Evolutionary conservation across 2,329 filamentous ascomycete genomes (phyloP).

Genomic region (Botryotinia narcissicola): DNA sequence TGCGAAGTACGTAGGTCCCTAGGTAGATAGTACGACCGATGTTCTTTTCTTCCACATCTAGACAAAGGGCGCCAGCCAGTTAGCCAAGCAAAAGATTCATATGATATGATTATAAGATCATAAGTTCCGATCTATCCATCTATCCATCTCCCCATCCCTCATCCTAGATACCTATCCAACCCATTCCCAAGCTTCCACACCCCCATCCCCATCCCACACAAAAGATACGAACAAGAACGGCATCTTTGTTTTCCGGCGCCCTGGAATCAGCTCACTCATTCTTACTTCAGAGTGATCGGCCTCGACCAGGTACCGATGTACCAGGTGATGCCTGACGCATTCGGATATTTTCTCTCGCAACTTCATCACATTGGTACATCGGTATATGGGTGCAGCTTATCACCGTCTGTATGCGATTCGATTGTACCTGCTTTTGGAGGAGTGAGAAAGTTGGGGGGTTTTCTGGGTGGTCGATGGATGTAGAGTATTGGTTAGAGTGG

Average conservation of each 20-base stretch:
- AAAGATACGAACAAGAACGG: background rate
- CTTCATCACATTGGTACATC: background rate
- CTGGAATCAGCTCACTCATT: conserved; percentile 15
- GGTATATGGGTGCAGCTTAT: background rate
- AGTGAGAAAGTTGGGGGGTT: background rate
- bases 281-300: background rate
- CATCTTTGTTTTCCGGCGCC: conserved; percentile 2
- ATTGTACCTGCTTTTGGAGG: background rate
- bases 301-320: background rate
- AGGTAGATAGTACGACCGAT: too few species aligned
- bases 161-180: too few species aligned
- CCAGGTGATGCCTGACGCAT: background rate
- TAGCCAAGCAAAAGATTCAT: too few species aligned
- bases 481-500: background rate
- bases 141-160: too few species aligned
- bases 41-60: too few species aligned
- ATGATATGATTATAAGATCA: too few species aligned
- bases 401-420: background rate
- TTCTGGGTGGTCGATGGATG: background rate
- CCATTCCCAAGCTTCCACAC: too few species aligned
- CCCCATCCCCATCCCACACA: too few species aligned
- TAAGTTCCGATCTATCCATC: too few species aligned
- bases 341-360: background rate
- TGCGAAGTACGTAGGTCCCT: too few species aligned
- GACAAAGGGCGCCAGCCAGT: too few species aligned